A percentile compares a stretch with the other conserved stretches of the same genome.
These are phyloP conservation scores for Pharus latifolius DNA, from an alignment of 176 grass and related monocot genomes.

Conservation along the genomic window DNA sequence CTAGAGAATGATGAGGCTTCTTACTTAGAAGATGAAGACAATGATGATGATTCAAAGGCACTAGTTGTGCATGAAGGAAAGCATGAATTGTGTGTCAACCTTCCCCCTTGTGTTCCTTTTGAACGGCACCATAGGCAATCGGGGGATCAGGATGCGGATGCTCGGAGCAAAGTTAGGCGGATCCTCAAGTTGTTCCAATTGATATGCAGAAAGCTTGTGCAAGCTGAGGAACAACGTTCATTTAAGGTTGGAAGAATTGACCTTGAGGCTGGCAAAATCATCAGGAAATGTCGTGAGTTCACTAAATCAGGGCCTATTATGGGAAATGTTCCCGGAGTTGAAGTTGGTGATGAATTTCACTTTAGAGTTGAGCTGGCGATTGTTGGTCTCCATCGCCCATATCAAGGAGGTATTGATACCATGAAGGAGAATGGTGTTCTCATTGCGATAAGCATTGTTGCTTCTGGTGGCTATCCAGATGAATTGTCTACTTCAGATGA, in stretches of 20 bases:
- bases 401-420: conserved; percentile 55
- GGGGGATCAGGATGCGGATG: conserved; percentile 11
- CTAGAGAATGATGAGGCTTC: conserved; percentile 12
- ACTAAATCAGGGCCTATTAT: conserved; percentile 27
- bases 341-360: conserved; percentile 68
- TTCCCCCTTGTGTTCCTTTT: conserved; percentile 36
- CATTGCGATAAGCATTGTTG: conserved; percentile 59
- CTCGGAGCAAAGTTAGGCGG: conserved; percentile 41
- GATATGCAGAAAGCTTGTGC: conserved; percentile 40
- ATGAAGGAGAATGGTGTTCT: conserved; percentile 3
- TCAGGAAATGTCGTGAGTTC: conserved; percentile 30
- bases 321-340: conserved; percentile 53
- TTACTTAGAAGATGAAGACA: conserved; percentile 1
- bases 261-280: conserved; percentile 3
- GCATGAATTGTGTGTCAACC: conserved; percentile 21
- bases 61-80: conserved; percentile 15
- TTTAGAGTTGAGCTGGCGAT: conserved; percentile 56
- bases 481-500: conserved; percentile 47
- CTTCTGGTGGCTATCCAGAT: conserved; percentile 56
- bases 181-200: conserved; percentile 39
- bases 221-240: conserved; percentile 32
- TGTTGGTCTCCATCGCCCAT: conserved; percentile 48
- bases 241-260: conserved; percentile 33
- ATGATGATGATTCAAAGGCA: conserved; percentile 20
- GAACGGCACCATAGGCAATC: background rate